Evolutionary conservation across 495 filamentous ascomycete genomes (phyloP).

Genomic region (Articulospora tetracladia): DNA sequence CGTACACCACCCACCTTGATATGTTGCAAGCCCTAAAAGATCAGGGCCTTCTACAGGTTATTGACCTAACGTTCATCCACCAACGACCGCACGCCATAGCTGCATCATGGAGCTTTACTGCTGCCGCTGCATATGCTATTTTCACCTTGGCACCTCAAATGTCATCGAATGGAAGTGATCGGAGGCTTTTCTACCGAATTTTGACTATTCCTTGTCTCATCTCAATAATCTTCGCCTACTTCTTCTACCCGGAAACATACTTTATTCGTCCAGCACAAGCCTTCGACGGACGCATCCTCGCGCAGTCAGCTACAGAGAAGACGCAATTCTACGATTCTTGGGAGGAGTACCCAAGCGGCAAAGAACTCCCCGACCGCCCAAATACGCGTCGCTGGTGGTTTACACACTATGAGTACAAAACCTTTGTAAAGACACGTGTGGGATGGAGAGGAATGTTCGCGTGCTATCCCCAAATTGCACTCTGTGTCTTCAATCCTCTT

Average conservation of each 20-base stretch:
- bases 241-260: conserved; percentile 19
- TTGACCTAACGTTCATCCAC: conserved; percentile 18
- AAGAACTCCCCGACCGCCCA: conserved; percentile 6
- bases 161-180: neutral
- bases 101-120: neutral
- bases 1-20: neutral
- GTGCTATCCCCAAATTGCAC: conserved; percentile 14
- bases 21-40: neutral
- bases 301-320: conserved; percentile 11
- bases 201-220: neutral
- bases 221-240: conserved; percentile 9
- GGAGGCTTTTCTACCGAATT: neutral
- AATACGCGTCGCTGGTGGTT: neutral
- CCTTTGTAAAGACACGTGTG: neutral
- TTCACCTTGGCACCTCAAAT: neutral
- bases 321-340: conserved; percentile 11
- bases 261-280: conserved; percentile 12
- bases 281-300: conserved; percentile 14
- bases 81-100: conserved; percentile 4
- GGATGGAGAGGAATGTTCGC: conserved; percentile 13
- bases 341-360: conserved; percentile 4
- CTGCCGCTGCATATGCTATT: neutral
- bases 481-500: conserved; percentile 30
- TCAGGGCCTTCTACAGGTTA: conserved; percentile 2
- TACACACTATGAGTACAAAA: neutral